These are phyloP conservation scores for Globisporangium paroecandrum DNA, from an alignment of 352 stramenopile genomes.

Conservation along the genomic window DNA sequence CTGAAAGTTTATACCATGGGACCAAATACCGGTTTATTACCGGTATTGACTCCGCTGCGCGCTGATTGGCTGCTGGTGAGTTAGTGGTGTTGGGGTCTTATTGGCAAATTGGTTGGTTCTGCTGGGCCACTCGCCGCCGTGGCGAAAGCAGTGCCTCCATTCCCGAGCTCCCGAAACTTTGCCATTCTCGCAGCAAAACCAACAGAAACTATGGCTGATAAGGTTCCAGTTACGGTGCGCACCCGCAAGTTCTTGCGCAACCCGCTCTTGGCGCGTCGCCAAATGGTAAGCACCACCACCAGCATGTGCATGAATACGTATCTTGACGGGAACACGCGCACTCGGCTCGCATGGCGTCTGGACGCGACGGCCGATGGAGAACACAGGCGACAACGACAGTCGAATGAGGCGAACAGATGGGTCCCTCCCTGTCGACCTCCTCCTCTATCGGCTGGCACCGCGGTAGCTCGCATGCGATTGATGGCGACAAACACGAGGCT, in stretches of 20 bases:
- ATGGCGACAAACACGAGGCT: not conserved
- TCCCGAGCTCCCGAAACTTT: slow-evolving; percentile 18
- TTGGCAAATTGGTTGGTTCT: slow-evolving; percentile 80
- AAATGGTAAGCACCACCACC: slow-evolving; percentile 88
- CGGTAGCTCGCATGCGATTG: not conserved
- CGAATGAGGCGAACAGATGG: not conserved
- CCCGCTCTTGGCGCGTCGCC: slow-evolving; percentile 94
- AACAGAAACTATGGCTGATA: slow-evolving; percentile 89
- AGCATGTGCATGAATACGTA: slow-evolving; percentile 3
- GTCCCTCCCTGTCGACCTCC: not conserved
- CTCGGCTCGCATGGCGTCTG: not conserved
- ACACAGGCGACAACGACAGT: not conserved
- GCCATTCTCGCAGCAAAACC: slow-evolving; percentile 48
- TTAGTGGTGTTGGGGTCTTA: slow-evolving; percentile 22
- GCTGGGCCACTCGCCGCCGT: slow-evolving; percentile 21
- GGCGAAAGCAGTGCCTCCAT: not conserved
- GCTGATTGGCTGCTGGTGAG: slow-evolving; percentile 41
- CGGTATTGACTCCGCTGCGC: not conserved
- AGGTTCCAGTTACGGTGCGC: slow-evolving; percentile 95
- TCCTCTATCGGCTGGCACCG: not conserved
- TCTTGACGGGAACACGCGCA: not conserved
- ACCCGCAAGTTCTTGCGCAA: slow-evolving; percentile 99
- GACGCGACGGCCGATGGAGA: not conserved
- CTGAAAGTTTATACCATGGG: not conserved
- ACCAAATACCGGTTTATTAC: not conserved